Percentiles rank a stretch among this genome's conserved stretches.
phyloP scores from a whole-genome alignment of 2,329 filamentous ascomycete genomes.

The Septoria linicola region DNA sequence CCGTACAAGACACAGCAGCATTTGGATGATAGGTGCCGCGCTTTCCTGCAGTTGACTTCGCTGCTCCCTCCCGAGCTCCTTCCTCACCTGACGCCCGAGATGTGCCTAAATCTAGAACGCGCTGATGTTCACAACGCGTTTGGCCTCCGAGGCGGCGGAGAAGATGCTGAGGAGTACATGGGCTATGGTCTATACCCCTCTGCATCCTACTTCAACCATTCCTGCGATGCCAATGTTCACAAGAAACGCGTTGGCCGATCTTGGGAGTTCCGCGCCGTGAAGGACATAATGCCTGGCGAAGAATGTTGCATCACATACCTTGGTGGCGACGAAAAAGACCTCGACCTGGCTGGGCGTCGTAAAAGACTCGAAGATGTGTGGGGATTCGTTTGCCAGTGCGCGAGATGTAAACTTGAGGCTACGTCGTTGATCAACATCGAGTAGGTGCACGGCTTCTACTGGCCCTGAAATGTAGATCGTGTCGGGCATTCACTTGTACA shows the following conservation, averaged over 20 bases:
- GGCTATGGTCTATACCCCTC: conserved; percentile 50
- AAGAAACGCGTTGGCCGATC: conserved; percentile 43
- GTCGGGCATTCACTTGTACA: too few species aligned
- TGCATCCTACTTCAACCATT: conserved; percentile 52
- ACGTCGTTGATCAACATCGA: not conserved
- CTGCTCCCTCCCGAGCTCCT: conserved; percentile 42
- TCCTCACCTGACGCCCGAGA: conserved; percentile 36
- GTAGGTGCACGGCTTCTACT: too few species aligned
- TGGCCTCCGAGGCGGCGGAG: conserved; percentile 42
- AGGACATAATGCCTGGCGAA: conserved; percentile 41
- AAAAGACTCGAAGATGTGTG: conserved; percentile 42
- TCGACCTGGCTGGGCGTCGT: conserved; percentile 41
- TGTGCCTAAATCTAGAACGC: conserved; percentile 39
- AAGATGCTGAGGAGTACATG: conserved; percentile 50
- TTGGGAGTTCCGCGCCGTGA: conserved; percentile 44
- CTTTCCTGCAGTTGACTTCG: conserved; percentile 46
- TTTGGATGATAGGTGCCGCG: conserved; percentile 41
- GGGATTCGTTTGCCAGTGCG: conserved; percentile 49
- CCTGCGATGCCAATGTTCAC: conserved; percentile 45
- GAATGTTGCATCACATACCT: conserved; percentile 52
- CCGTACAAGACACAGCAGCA: conserved; percentile 45
- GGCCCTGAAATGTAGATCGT: too few species aligned
- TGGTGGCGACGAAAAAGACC: conserved; percentile 48
- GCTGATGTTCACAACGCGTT: conserved; percentile 51
- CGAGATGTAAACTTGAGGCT: conserved; percentile 36